Evolutionary conservation across 2,329 filamentous ascomycete species (phyloP), one percentile per base, ranked within the genome.

Genomic region (Aureobasidium sp.): DNA sequence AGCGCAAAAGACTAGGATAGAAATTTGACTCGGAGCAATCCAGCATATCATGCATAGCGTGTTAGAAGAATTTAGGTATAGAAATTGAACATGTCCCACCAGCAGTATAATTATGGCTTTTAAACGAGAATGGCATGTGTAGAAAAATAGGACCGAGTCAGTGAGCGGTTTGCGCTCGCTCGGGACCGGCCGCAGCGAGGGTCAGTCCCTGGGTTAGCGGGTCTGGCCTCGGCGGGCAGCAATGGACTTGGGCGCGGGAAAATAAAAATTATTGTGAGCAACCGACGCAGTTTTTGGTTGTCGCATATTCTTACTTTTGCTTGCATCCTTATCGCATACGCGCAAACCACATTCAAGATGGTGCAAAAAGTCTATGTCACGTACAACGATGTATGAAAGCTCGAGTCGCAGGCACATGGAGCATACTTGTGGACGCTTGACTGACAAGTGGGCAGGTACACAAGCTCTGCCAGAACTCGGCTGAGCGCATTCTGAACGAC

Each of bases 401-500:
- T 27, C 29, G 37, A 42, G 29, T 54, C 21, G 32, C 45, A 45
- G 53, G 36, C 15, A 36, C 25, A 5, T 29, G 34, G 27, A n/a
- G n/a, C 41, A 44, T 1, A 21, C 21, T 21, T 21, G 41, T 21
- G n/a, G 29, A 45, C 21, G 21, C 41, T 29, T 15, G 2, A 47
- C 58, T 52, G 48, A 52, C 58, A 15, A n/a, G 45, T 34, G 10
- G 30, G 66, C 71, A 97, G 92, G 89, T 99, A 72, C 94, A 99
- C 85, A 96, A 96, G 78, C 85, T 97, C 73, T 99, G 94, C 82
- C 89, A 97, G 78, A 82, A 88, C 73, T 86, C 91, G 21, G 94
- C 92, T 42, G 82, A 85, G 66, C 80, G 81, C 69, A 95, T 97
- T 74, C 86, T 99, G 69, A 80, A 86, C 73, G 85, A 90, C 16